Conservation (phyloP, 805 yeast species). For the Candida argentea region DNA sequence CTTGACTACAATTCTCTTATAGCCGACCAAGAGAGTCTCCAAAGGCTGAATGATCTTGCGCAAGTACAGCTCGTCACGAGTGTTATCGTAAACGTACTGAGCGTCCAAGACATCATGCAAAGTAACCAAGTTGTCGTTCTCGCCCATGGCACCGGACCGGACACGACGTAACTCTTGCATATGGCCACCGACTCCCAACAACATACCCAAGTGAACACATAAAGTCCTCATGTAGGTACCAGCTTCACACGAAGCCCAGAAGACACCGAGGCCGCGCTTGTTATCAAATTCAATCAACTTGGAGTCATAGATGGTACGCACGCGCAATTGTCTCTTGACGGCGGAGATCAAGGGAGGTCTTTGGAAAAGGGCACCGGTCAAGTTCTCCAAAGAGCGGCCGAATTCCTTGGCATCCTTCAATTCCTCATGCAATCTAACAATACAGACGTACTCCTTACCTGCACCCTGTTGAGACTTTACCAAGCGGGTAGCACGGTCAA, state of each 20-base stretch:
- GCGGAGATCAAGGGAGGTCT: conserved; percentile 99
- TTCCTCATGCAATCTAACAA: conserved; percentile 90
- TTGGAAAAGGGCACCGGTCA: conserved; percentile 98
- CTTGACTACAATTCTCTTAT: conserved; percentile 90
- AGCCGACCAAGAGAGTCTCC: conserved; percentile 86
- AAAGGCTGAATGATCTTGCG: conserved; percentile 91
- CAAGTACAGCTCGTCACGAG: conserved; percentile 91
- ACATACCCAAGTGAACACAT: conserved; percentile 98
- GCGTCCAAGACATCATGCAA: conserved; percentile 97
- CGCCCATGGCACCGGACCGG: conserved; percentile 91
- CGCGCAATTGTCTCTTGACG: conserved; percentile 97
- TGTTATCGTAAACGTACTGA: conserved; percentile 94
- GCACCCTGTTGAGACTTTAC: conserved; percentile 99
- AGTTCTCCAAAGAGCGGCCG: conserved; percentile 79
- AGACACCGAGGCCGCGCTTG: conserved; percentile 93
- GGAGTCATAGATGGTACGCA: conserved; percentile 94
- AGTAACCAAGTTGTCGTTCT: conserved; percentile 85
- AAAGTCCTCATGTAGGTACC: conserved; percentile 99
- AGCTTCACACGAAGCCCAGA: conserved; percentile 99
- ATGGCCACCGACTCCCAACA: conserved; percentile 97
- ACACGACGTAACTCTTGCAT: conserved; percentile 99
- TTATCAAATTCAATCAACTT: conserved; percentile 93
- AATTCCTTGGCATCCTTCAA: conserved; percentile 84
- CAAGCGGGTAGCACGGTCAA: conserved; percentile 95
- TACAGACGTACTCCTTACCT: conserved; percentile 98